Base-by-base conservation (phyloP, 2,329 filamentous ascomycete genomes). In the Diplocarpon rosae region DNA sequence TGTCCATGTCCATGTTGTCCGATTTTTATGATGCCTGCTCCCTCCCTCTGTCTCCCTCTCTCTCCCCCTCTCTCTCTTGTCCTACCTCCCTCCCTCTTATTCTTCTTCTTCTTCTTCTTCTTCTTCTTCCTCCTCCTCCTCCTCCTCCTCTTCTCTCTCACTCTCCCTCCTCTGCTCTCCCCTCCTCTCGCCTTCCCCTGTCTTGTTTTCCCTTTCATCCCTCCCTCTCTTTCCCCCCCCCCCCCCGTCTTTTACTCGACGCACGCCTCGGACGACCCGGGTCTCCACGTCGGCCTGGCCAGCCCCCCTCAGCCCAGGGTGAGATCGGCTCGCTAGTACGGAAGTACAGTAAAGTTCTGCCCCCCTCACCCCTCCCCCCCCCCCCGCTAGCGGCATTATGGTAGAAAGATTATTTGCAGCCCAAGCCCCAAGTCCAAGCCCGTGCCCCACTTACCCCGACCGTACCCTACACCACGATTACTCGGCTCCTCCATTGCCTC, bases 281-380 rank as follows among this genome's bases (percentile, higher is more conserved):
- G 20, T 15, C 27, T 34, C 20, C 31, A 42, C 24, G 20, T 35
- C 41, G 33, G 39, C 40, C 39, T 38, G 42, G 43, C 45, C 34
- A 17, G 12, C 39, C 35, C 31, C 11, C 6, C 14, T 16, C 20
- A 20, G 33, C 36, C 39, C 20, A n/a, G n/a, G n/a, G n/a, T 7
- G 7, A 24, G 20, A 24, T 33, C 34, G 45, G 33, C 20, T 24
- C 20, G 20, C 20, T 24, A 24, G 20, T 24, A 24, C 7, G n/a
- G n/a, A n/a, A 24, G 20, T 24, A 24, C 20, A 24, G 20, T 24
- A 24, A 7, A 24, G 20, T 24, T 24, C 3, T 24, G 4, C 20
- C 20, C 20, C 20, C 33, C 27, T 31, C 20, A 24, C 32, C 37
- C 37, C 5, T 20, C 34, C 14, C 17, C 13, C 8, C 3, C 20